Conservation (phyloP, 176 grass and related monocot genomes). For the Zoysia japonica region DNA sequence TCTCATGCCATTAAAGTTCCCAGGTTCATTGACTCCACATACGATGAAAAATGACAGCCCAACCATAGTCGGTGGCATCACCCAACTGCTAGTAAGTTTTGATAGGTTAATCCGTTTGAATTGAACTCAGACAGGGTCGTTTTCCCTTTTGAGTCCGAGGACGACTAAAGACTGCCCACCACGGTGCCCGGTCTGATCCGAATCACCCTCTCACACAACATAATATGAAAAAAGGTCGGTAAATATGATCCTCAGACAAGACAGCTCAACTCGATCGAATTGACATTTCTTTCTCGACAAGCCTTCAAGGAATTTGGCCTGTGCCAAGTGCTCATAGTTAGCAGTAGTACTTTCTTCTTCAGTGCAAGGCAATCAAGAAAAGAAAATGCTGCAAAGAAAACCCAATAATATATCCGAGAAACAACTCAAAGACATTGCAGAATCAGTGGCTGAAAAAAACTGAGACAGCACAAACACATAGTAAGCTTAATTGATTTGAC, state of each 20-base stretch:
- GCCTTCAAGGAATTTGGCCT: background rate
- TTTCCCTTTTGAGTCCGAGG: constrained; percentile 15
- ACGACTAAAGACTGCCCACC: constrained; percentile 3
- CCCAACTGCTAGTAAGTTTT: background rate
- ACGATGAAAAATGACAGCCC: constrained; percentile 42
- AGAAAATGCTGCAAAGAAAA: background rate
- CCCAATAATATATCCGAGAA: too few relatives aligned
- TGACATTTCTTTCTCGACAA: constrained; percentile 36
- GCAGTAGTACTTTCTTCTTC: background rate
- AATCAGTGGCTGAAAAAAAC: constrained; percentile 1
- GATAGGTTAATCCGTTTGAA: background rate
- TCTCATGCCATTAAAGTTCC: too few relatives aligned
- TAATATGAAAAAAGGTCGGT: background rate
- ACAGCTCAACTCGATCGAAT: constrained; percentile 41
- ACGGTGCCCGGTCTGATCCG: constrained; percentile 4
- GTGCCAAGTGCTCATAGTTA: background rate
- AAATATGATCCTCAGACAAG: background rate
- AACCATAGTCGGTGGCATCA: constrained; percentile 34
- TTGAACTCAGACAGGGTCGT: constrained; percentile 20
- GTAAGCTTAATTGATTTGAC: background rate
- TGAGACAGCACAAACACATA: background rate
- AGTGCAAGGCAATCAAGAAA: background rate
- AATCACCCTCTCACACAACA: background rate
- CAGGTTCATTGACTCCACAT: constrained; percentile 20
- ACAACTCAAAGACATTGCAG: background rate